Base-by-base conservation (phyloP, 352 stramenopile genomes). In the Globisporangium mamillatum region DNA sequence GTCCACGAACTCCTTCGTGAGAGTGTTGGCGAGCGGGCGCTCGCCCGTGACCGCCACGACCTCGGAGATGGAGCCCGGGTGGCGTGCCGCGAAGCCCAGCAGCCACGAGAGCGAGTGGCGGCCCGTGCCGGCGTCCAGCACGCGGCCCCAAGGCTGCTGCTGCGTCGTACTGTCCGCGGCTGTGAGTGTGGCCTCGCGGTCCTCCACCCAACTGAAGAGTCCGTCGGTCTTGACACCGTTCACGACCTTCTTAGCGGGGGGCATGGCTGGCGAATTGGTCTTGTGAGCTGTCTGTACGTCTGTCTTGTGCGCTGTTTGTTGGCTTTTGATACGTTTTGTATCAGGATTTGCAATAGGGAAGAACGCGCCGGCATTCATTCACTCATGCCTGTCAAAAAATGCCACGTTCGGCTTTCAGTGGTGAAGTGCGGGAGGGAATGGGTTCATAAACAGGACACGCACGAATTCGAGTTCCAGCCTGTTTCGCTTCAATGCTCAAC, bases 41-140 rank as follows among this genome's bases (percentile, higher is more conserved):
- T 94, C 88, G 56, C 85, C 88, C 50, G 88, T 94, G 55, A 96
- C 87, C 22, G 88, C 88, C 38, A 89, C 85, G 27, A 87, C 63
- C 60, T 81, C 71, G 18, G 72, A 57, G 65, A 87, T 65, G 24
- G 71, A 44, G 25, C 62, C 44, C 2, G 77, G 70, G 14, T 64
- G 58, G 34, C 72, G 68, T 16, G 74, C 72, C 9, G 54, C 68
- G 20, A 84, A 69, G 41, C 64, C 66, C 67, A 77, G 84, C 22
- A 98, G 84, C 93, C 93, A 98, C 44, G 82, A 74, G 14, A 98
- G 71, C 46, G 89, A 97, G 74, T 98, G 93, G 63, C 80, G 76
- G 25, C 93, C 93, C 0, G 93, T 98, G 20, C 93, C 93, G 2
- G 92, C 83, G 78, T 98, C 93, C 3, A 98, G 78, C 50, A 98